Evolutionary conservation across 2,329 filamentous ascomycete genomes (phyloP).

Genomic region (Colletotrichum liriopes): DNA sequence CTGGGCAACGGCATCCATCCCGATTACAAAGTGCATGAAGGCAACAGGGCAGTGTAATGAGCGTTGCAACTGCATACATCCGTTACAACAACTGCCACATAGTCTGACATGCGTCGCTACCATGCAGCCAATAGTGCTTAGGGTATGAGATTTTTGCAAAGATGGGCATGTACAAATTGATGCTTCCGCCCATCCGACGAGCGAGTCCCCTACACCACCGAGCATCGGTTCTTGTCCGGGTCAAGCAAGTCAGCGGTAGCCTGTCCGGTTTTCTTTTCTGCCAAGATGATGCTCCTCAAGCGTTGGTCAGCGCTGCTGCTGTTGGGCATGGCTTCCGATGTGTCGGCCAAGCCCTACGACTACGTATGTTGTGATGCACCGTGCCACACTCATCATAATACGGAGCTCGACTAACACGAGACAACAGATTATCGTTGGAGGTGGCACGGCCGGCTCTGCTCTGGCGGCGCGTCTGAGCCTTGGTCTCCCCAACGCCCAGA

Average conservation of each 20-base stretch:
- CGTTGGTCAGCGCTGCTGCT: conserved; percentile 17
- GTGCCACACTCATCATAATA: neutral
- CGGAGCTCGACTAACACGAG: neutral
- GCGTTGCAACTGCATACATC: neutral
- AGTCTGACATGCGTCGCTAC: neutral
- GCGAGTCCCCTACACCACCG: neutral
- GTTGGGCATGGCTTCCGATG: conserved; percentile 17
- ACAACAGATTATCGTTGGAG: conserved; percentile 25
- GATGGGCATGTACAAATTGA: conserved; percentile 18
- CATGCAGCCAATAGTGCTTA: too few relatives aligned
- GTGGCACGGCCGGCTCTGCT: conserved; percentile 25
- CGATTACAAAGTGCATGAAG: neutral
- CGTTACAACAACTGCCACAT: neutral
- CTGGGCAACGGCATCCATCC: neutral
- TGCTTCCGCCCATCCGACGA: neutral
- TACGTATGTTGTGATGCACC: conserved; percentile 43
- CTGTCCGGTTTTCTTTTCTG: neutral
- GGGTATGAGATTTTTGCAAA: too few relatives aligned
- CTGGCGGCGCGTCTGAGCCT: conserved; percentile 49
- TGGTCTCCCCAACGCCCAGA: conserved; percentile 49
- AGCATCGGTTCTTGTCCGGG: neutral
- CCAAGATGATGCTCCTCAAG: conserved; percentile 17
- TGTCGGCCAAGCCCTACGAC: conserved; percentile 43
- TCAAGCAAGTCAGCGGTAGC: conserved; percentile 4
- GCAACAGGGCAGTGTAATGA: neutral